Evolutionary conservation across 1,284 basidiomycete genomes (phyloP).

Genomic region (Cutaneotrichosporon daszewskae): DNA sequence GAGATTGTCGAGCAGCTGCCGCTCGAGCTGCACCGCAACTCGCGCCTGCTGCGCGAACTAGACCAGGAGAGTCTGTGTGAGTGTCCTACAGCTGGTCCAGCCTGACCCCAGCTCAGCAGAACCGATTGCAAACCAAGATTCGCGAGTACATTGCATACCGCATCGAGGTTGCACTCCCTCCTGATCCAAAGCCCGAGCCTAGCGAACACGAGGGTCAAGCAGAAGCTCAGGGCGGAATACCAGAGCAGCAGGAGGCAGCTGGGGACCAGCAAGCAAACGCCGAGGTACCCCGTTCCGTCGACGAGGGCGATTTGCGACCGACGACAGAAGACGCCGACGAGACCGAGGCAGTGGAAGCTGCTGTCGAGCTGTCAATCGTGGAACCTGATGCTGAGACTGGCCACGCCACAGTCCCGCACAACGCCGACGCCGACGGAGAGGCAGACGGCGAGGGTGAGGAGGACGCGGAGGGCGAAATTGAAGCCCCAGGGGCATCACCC

Average conservation of each 20-base stretch:
- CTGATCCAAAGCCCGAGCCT: not conserved
- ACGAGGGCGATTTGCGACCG: no score
- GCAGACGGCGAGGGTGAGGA: not conserved
- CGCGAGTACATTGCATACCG: constrained; percentile 32
- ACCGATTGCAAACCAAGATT: constrained; percentile 30
- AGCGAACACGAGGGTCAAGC: not conserved
- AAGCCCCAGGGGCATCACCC: not conserved
- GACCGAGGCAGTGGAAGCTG: not conserved
- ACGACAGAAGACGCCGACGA: not conserved
- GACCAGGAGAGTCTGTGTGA: constrained; percentile 66
- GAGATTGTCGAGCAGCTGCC: constrained; percentile 84
- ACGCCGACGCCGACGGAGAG: not conserved
- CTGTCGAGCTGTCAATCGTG: not conserved
- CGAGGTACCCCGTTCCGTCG: no score
- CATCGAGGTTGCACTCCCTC: constrained; percentile 4
- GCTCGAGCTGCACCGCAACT: constrained; percentile 72
- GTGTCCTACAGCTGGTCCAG: constrained; percentile 19
- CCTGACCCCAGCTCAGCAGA: constrained; percentile 31
- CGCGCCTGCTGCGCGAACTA: constrained; percentile 70
- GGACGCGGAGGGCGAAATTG: not conserved
- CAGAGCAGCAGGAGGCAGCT: no score
- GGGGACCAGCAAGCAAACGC: no score
- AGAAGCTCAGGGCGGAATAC: no score
- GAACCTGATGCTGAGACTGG: no score
- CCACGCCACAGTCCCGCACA: no score